Base-by-base conservation (phyloP, 139 green algal genomes). In the Helicosporidium sp. region DNA sequence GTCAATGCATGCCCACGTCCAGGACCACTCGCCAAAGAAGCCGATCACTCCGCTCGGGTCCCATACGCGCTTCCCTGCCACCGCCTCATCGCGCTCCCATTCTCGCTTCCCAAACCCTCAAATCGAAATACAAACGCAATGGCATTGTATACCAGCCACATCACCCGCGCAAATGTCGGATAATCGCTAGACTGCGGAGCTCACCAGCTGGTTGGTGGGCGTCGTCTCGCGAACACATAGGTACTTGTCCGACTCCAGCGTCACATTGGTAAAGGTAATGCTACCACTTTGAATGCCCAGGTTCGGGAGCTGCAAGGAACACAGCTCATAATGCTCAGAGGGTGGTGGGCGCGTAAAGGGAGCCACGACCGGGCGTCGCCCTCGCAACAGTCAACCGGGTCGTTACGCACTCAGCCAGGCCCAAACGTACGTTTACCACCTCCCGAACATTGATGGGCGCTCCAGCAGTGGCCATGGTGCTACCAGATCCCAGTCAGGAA, bases 191-290 rank as follows among this genome's bases (percentile, higher is more conserved):
- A n/a, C n/a, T n/a, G n/a, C n/a, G n/a, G n/a, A 18, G 8, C 55
- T 22, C 48, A 65, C 60, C 53, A 68, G 52, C 53, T 68, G 48
- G 25, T 61, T 68, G 17, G 55, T 35, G 18, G 67, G 46, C 12
- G 68, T 71, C 5, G 82, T 93, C 71, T 99, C 87, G 4, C 89
- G 74, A 6, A 99, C 77, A 53, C 83, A 95, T 36, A 99, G 80
- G 57, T 74, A 96, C 69, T 93, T 95, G 19, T 95, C 86, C 7
- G 61, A 83, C 75, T 99, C 85, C 75, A 94, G 84, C 3, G 89
- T 92, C 23, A 93, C 77, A 70, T 93, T 87, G 48, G 82, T 93
- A 76, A 99, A 99, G 22, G 83, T 85, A 61, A 97, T 92, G 52
- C 81, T 85, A 34, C 87, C 71, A 43, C 78, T 65, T 31, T 82